Evolutionary conservation across 345 rosid species (phyloP).

Genomic region (Melaleuca alternifolia): DNA sequence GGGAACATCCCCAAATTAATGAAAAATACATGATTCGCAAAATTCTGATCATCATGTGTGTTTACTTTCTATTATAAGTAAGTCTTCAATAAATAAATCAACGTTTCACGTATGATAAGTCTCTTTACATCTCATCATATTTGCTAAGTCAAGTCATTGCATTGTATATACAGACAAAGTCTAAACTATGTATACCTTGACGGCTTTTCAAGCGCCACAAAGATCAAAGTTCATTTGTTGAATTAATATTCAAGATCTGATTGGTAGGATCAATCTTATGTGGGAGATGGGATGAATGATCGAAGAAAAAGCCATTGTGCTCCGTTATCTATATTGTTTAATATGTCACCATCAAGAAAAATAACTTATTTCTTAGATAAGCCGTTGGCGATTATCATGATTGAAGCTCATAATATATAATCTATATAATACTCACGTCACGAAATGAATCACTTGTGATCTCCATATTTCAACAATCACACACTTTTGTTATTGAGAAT

Average conservation of each 20-base stretch:
- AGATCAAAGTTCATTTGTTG: not conserved
- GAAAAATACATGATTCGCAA: not conserved
- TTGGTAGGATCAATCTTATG: not conserved
- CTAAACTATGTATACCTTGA: not conserved
- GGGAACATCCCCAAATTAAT: not conserved
- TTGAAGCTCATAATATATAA: not conserved
- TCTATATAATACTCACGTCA: not conserved
- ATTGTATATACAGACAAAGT: not conserved
- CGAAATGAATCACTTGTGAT: not conserved
- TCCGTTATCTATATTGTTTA: not conserved
- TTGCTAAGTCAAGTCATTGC: not conserved
- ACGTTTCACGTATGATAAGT: not conserved
- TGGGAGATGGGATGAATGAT: not conserved
- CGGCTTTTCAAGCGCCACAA: not conserved
- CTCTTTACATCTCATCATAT: not conserved
- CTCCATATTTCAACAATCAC: not conserved
- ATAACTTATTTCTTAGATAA: not conserved
- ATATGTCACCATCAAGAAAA: fast-evolving
- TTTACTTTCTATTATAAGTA: not conserved
- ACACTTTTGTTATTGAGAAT: not conserved
- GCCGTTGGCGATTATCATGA: fast-evolving
- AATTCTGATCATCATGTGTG: not conserved
- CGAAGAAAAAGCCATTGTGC: not conserved
- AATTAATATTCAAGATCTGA: not conserved
- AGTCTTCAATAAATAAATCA: not conserved